phyloP scores from a whole-genome alignment of 768 basidiomycete genomes.

The Suillus decipiens region DNA sequence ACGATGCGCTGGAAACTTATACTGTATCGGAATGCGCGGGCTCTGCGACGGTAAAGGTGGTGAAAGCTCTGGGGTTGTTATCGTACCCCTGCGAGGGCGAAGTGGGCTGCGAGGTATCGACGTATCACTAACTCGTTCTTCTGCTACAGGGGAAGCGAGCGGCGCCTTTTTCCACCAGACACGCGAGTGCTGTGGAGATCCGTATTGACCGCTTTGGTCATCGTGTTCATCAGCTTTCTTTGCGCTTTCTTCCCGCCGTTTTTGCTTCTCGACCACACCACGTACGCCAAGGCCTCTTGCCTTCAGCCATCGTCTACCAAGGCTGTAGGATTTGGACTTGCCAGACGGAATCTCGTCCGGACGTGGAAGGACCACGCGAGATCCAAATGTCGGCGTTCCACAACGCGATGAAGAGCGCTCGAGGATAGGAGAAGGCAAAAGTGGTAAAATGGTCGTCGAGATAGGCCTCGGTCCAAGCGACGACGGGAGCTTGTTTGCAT shows the following conservation, averaged over 20 bases:
- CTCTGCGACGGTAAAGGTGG: slow-evolving; percentile 21
- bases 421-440: slow-evolving; percentile 31
- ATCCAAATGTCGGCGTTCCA: slow-evolving; percentile 65
- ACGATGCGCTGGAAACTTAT: slow-evolving; percentile 18
- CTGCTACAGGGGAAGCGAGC: slow-evolving; percentile 11
- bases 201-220: slow-evolving; percentile 7
- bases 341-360: slow-evolving; percentile 26
- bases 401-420: slow-evolving; percentile 54
- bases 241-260: slow-evolving; percentile 14
- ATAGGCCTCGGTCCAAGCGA: background rate
- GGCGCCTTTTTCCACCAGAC: slow-evolving; percentile 34
- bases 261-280: slow-evolving; percentile 24
- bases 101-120: slow-evolving; percentile 8
- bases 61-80: slow-evolving; percentile 15
- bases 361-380: slow-evolving; percentile 36
- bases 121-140: slow-evolving; percentile 16
- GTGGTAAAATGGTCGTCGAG: slow-evolving; percentile 10
- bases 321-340: slow-evolving; percentile 15
- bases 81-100: slow-evolving; percentile 16
- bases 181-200: slow-evolving; percentile 23
- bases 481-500: background rate
- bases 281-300: slow-evolving; percentile 32
- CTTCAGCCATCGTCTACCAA: slow-evolving; percentile 31
- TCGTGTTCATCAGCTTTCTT: slow-evolving; percentile 7
- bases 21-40: slow-evolving; percentile 11